Base-by-base conservation (phyloP, 1,284 basidiomycete genomes). In the Meira nashicola region DNA sequence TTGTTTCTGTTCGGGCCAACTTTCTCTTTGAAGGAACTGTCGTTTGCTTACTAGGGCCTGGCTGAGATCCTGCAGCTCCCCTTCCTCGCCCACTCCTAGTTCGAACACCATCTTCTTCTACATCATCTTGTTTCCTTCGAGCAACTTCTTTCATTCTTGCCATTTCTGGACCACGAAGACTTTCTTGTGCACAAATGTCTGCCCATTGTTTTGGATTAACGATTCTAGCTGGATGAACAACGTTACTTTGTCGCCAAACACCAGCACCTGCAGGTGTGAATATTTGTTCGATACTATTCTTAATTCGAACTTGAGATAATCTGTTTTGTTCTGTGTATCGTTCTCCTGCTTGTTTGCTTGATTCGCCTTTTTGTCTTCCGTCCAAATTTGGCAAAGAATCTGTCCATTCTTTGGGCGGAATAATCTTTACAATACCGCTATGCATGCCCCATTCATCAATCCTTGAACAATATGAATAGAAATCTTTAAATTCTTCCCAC, bases 401-500 rank as follows among this genome's bases (percentile, higher is more conserved):
- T 19, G 49, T 55, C 76, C 76, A 78, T 55, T 71, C 73, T 19
- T 63, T 57, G 11, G 76, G 76, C 2, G 76, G 73, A 8, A 77
- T 60, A 21, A 78, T 59, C 47, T 78, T 78, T 62, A 78, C 70
- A 49, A 77, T 77, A 37, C 76, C 76, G 37, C 59, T 64, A 23
- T 66, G 62, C 76, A 78, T 78, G 39, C 76, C 76, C 73, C 73
- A 78, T 8, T 50, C 55, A 60, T 78, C 73, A 58, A 78, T 70
- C 39, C 67, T 68, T 38, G 71, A 61, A 57, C 73, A 76, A 59
- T 67, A 71, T 12, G 66, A 64, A 51, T 78, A 73, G 47, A 78
- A 78, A 66, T 78, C 73, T 14, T 58, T 49, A 49, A 78, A 78
- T 50, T 76, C 67, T 48, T 65, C 67, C 69, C 76, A 73, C 17